phyloP scores from a whole-genome alignment of 768 basidiomycete genomes.

The Trametes villosa region DNA sequence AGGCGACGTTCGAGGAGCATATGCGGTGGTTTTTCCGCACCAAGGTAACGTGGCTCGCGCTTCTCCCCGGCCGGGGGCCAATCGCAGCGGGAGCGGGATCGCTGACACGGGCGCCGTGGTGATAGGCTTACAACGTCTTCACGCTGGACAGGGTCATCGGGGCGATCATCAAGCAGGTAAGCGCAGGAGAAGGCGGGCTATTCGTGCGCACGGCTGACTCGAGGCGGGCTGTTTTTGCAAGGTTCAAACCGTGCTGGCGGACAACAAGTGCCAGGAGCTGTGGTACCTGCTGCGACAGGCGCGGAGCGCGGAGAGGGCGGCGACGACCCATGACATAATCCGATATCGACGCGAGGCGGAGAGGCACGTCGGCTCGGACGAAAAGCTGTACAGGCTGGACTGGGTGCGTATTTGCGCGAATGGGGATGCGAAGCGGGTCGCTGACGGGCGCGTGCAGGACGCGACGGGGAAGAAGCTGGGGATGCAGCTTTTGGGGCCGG shows the following conservation, averaged over 20 bases:
- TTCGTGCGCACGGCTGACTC: slow-evolving; percentile 4
- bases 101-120: slow-evolving; percentile 24
- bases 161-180: slow-evolving; percentile 89
- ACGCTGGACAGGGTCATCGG: slow-evolving; percentile 93
- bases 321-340: slow-evolving; percentile 68
- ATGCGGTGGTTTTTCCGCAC: slow-evolving; percentile 94
- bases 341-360: slow-evolving; percentile 83
- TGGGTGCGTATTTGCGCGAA: slow-evolving; percentile 58
- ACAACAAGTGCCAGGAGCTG: slow-evolving; percentile 86
- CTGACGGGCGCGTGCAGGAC: slow-evolving; percentile 45
- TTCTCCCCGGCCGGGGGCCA: neutral
- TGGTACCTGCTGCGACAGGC: slow-evolving; percentile 74
- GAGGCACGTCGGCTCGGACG: slow-evolving; percentile 71
- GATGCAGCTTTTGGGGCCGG: slow-evolving; percentile 60
- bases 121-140: slow-evolving; percentile 87
- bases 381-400: slow-evolving; percentile 77
- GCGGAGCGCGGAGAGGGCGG: slow-evolving; percentile 50
- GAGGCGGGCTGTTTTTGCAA: slow-evolving; percentile 36
- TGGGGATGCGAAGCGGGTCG: neutral
- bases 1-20: slow-evolving; percentile 91
- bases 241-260: slow-evolving; percentile 87
- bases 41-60: slow-evolving; percentile 52
- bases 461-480: slow-evolving; percentile 56
- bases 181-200: slow-evolving; percentile 25
- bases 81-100: slow-evolving; percentile 28